phyloP scores from a whole-genome alignment of 1,284 basidiomycete genomes.

The Leccinum subrobustum region DNA sequence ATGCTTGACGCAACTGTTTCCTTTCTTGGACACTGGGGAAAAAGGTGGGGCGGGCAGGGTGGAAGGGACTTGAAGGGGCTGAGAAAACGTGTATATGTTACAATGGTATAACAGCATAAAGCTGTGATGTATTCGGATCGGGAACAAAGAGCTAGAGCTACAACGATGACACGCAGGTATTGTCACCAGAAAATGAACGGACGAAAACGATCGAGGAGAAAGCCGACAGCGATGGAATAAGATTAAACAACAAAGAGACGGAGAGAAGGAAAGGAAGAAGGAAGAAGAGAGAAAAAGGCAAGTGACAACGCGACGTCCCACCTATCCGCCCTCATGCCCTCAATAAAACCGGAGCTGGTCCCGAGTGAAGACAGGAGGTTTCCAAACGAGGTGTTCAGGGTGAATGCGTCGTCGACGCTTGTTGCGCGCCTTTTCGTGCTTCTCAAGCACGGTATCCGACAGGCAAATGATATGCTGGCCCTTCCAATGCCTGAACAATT shows the following conservation, averaged over 20 bases:
- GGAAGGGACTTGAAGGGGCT: neutral
- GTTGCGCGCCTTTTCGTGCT: constrained; percentile 80
- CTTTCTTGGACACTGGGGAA: neutral
- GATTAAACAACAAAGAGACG: constrained; percentile 1
- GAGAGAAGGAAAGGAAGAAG: neutral
- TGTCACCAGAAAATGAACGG: constrained; percentile 3
- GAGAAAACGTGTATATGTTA: constrained; percentile 2
- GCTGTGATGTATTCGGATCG: constrained; percentile 8
- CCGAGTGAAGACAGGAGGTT: constrained; percentile 89
- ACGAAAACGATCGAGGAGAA: neutral
- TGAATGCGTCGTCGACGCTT: constrained; percentile 84
- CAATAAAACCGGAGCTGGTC: constrained; percentile 90
- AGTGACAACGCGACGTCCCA: neutral
- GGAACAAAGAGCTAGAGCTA: constrained; percentile 31
- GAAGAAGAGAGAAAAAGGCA: neutral
- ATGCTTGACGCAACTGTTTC: constrained; percentile 11
- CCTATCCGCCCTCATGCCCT: constrained; percentile 17
- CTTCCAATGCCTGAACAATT: constrained; percentile 96
- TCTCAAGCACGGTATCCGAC: constrained; percentile 88
- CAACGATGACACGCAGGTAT: constrained; percentile 18
- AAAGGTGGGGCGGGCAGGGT: neutral
- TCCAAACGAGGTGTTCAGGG: constrained; percentile 85
- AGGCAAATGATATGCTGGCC: constrained; percentile 94
- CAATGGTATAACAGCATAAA: constrained; percentile 14
- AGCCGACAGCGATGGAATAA: neutral